Base-by-base conservation (phyloP, 179 eudicot species). In the Beta lomatogona region DNA sequence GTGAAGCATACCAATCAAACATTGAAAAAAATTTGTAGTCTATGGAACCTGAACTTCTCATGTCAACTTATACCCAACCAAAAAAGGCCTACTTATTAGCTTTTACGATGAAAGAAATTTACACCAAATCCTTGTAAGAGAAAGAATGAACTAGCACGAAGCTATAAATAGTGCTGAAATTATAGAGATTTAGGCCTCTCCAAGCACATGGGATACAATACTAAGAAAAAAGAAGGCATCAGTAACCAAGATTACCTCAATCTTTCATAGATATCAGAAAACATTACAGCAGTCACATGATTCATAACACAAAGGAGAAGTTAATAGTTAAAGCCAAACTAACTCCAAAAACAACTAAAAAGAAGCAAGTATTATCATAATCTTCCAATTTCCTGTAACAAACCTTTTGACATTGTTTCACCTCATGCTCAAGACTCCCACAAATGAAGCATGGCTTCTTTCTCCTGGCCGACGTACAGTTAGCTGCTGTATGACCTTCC, bases 361-460 rank as follows among this genome's bases (percentile, higher is more conserved):
- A 41, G 18, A 25, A 25, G 28, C 15, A 84, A 66, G 0, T 19
- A 84, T 18, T 12, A 61, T 6, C 65, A 22, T 65, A 76, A 21
- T 19, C 36, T 77, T 46, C 67, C 18, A 71, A 52, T 50, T 78
- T 75, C 16, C 16, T 54, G 13, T 46, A 22, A 82, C 90, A 46
- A 21, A 96, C 99, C 97, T 96, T 96, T 66, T 85, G 83, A 81
- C 99, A 96, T 80, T 91, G 89, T 85, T 84, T 96, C 52, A 85
- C 98, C 87, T 89, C 91, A 59, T 96, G 99, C 89, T 94, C 99
- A 28, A 93, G 88, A 83, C 99, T 94, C 77, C 99, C 99, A 80
- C 99, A 96, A 54, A 93, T 84, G 81, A 91, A 96, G 88, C 99
- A 96, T n/a, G 99, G 99, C 77, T 86, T 96, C 88, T 82, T 91